Percentiles rank a stretch among this genome's conserved stretches.
Conservation (phyloP, 495 filamentous ascomycete genomes). For the Aspergillus bridgeri region DNA sequence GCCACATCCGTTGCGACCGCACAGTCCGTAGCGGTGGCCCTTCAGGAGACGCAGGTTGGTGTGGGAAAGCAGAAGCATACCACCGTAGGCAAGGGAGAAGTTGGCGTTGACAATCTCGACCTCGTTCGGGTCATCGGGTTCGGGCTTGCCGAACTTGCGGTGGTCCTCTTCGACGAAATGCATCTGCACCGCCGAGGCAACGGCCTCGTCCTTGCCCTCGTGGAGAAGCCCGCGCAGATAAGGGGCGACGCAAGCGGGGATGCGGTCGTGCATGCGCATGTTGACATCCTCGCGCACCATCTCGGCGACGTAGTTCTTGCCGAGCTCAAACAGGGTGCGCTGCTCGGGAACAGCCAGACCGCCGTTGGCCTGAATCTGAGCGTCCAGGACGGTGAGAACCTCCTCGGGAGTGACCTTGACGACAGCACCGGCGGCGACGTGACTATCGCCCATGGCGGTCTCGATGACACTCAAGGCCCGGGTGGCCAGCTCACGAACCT, state of each 20-base stretch:
- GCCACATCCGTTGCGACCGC: constrained; percentile 92
- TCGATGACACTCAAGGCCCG: constrained; percentile 83
- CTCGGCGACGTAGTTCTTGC: constrained; percentile 70
- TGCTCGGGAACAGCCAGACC: constrained; percentile 59
- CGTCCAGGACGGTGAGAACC: constrained; percentile 69
- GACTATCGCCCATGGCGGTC: constrained; percentile 80
- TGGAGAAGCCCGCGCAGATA: constrained; percentile 73
- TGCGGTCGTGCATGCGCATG: constrained; percentile 70
- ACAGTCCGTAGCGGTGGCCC: constrained; percentile 95
- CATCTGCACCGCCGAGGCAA: constrained; percentile 63
- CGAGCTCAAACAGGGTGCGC: constrained; percentile 59
- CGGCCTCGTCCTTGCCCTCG: constrained; percentile 51
- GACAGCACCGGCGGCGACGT: constrained; percentile 55
- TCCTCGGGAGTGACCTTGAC: constrained; percentile 71
- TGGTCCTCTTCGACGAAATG: constrained; percentile 78
- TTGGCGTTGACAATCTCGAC: constrained; percentile 96
- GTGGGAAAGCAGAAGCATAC: constrained; percentile 95
- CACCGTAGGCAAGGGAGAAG: constrained; percentile 96
- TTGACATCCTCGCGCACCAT: constrained; percentile 92
- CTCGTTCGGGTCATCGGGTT: constrained; percentile 81
- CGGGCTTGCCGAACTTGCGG: constrained; percentile 79
- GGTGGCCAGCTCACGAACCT: constrained; percentile 86
- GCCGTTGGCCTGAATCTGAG: constrained; percentile 66
- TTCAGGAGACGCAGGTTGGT: constrained; percentile 92
- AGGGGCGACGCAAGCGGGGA: constrained; percentile 59